A percentile compares a stretch with the other conserved stretches of the same genome.
phyloP scores from a whole-genome alignment of 2,329 filamentous ascomycete species.

The Clarireedia monteithiana region DNA sequence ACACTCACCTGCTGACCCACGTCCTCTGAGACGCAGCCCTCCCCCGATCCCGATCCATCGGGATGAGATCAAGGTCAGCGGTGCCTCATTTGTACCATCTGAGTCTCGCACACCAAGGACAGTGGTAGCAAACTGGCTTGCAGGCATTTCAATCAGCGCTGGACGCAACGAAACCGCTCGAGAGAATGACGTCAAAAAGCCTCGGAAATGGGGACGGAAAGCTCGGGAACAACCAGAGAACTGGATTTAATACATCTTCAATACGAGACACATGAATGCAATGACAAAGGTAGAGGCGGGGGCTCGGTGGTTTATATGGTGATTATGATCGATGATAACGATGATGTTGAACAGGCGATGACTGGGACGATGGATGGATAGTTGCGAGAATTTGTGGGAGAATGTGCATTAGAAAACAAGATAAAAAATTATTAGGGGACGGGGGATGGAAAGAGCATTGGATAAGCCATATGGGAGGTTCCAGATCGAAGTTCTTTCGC shows the following conservation, averaged over 20 bases:
- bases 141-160: constrained; percentile 1
- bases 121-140: constrained; percentile 2
- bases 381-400: not conserved
- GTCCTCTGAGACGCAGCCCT: constrained; percentile 1
- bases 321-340: not conserved
- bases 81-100: constrained; percentile 3
- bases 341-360: not conserved
- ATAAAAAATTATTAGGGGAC: not conserved
- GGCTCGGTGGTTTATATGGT: no score
- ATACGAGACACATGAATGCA: not conserved
- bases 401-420: not conserved
- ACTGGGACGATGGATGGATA: not conserved
- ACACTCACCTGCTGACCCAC: not conserved
- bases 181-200: constrained; percentile 1
- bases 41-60: constrained; percentile 1
- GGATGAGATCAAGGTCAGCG: not conserved
- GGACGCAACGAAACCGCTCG: not conserved
- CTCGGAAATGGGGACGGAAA: constrained; percentile 4
- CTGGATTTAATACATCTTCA: not conserved
- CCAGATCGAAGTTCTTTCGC: not conserved
- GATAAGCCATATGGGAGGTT: no score
- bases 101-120: constrained; percentile 4
- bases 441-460: not conserved
- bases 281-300: not conserved
- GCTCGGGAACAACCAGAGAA: not conserved